phyloP scores from a whole-genome alignment of 2,329 filamentous ascomycete genomes.

The Botrytis porri region DNA sequence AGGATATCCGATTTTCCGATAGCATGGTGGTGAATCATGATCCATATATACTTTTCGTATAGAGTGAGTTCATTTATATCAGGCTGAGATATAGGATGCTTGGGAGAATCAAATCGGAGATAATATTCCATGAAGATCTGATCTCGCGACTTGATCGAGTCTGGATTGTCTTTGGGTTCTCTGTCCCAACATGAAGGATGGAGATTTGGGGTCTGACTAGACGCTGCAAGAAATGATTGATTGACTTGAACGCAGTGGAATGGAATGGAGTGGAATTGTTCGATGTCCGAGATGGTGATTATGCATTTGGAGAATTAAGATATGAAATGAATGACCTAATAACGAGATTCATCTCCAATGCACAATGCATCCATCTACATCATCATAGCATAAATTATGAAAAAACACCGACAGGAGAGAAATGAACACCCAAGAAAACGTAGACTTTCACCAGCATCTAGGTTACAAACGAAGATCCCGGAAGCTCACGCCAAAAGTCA shows the following conservation, averaged over 20 bases:
- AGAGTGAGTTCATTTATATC: neutral
- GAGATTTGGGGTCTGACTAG: neutral
- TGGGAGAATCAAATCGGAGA: neutral
- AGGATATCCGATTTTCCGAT: neutral
- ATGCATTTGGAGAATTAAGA: neutral
- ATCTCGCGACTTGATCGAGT: neutral
- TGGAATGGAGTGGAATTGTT: neutral
- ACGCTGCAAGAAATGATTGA: neutral
- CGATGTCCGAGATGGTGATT: neutral
- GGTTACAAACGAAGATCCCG: neutral
- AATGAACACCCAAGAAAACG: no score
- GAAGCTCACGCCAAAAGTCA: neutral
- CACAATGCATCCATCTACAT: neutral
- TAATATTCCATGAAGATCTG: neutral
- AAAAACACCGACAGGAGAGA: neutral
- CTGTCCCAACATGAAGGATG: neutral
- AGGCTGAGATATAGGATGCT: conserved; percentile 7
- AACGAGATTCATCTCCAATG: neutral
- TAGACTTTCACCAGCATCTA: conserved; percentile 5
- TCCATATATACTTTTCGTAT: neutral
- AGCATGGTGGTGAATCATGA: neutral
- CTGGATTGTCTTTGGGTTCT: neutral
- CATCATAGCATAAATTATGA: neutral
- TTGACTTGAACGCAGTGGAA: no score
- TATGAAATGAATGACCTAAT: neutral